These are phyloP conservation scores for Neurospora tetrasperma DNA, from an alignment of 495 filamentous ascomycete species.

Conservation along the genomic window DNA sequence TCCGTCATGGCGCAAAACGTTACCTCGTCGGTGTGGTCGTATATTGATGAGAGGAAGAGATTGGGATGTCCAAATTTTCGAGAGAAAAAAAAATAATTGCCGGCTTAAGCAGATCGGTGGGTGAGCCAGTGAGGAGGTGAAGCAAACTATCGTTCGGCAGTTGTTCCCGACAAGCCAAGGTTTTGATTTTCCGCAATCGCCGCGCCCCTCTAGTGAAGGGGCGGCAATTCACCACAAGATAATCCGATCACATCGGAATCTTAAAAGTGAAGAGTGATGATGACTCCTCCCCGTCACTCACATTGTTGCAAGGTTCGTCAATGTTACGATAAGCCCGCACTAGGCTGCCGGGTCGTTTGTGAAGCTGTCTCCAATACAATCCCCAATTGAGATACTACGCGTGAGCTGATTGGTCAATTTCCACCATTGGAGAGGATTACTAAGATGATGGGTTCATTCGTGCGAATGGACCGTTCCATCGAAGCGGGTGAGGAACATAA, in stretches of 20 bases:
- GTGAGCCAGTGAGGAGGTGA: background rate
- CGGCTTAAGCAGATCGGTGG: background rate
- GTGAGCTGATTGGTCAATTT: background rate
- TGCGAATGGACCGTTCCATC: background rate
- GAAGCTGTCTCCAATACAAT: background rate
- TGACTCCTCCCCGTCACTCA: background rate
- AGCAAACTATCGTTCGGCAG: background rate
- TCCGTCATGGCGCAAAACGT: slow-evolving; percentile 10
- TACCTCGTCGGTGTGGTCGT: background rate
- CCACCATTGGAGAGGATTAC: background rate
- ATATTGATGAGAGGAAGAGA: background rate
- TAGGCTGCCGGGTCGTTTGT: background rate
- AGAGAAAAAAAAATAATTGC: no score
- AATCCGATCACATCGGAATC: background rate
- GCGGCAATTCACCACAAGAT: background rate
- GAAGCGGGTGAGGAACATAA: background rate
- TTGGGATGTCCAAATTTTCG: background rate
- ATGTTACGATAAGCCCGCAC: background rate
- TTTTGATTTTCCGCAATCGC: background rate
- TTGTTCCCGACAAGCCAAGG: background rate
- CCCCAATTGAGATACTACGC: background rate
- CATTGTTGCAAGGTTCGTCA: background rate
- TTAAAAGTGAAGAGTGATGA: background rate
- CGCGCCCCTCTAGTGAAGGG: background rate
- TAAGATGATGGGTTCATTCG: background rate